Evolutionary conservation across 768 basidiomycete species (phyloP), one percentile per base, ranked within the genome.

Genomic region (Boletus bicolor): DNA sequence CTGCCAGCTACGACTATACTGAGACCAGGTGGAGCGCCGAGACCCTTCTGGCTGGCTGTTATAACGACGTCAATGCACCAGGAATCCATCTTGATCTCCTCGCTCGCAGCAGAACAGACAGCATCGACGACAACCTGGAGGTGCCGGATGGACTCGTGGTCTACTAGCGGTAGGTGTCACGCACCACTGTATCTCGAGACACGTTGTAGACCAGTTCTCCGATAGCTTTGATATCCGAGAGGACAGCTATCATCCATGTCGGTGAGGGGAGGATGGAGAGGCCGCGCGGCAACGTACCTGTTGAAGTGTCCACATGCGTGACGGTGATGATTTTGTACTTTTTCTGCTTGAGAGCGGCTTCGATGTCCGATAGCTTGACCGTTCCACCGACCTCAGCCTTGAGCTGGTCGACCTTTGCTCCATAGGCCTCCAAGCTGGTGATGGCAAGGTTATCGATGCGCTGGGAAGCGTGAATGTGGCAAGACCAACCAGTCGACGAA

Each of bases 91-190:
- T 79, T 83, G 64, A 99, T 94, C 70, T 98, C 93, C 70, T 98
- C 97, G 63, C 88, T 91, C 6, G 91, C 97, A 15, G 98, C 93
- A 2, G 93, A 88, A 74, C 97, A 99, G 28, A 99, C 97, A n/a
- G 84, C 92, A 67, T 99, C 97, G 55, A 93, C 77, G 8, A 90
- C 77, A 42, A 93, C 77, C 87, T 89, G 54, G 24, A n/a, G 19
- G 36, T 12, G 44, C 47, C 7, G 48, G 37, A 38, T 64, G 46
- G 49, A 24, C 11, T 15, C 3, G 17, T 11, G 2, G 39, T 24
- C 38, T 37, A 50, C 2, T 39, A 28, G n/a, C 5, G 41, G 14
- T 26, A 37, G 9, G 51, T 19, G 32, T 67, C 57, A 62, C 67
- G 35, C 61, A 92, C 89, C 57, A 99, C 77, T 1, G 94, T 93